Evolutionary conservation across 768 basidiomycete species (phyloP).

Genomic region (Tephrocybe sp.): DNA sequence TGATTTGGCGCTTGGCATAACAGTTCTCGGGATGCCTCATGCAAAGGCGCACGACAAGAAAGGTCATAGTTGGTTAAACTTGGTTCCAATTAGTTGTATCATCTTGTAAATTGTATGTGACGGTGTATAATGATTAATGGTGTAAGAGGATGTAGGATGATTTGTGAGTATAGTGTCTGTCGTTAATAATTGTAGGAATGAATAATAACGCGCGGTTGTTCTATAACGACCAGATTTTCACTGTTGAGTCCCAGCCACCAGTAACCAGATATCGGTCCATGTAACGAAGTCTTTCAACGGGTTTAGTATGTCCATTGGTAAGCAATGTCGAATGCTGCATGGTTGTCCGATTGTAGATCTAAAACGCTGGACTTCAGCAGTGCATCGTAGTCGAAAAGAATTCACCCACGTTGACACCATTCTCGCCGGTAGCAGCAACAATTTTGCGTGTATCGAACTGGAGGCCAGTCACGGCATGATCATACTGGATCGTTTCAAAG

Average conservation of each 20-base stretch:
- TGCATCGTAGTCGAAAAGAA: neutral
- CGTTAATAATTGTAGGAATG: conserved; percentile 1
- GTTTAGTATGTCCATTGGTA: conserved; percentile 92
- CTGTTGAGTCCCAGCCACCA: conserved; percentile 80
- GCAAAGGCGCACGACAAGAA: no score
- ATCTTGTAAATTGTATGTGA: conserved; percentile 6
- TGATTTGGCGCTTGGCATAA: no score
- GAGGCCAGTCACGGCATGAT: conserved; percentile 84
- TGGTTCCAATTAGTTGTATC: neutral
- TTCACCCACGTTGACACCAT: conserved; percentile 75
- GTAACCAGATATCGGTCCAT: conserved; percentile 95
- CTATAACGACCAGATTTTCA: conserved; percentile 95
- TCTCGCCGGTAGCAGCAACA: conserved; percentile 89
- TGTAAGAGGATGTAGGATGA: neutral
- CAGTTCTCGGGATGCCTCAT: no score
- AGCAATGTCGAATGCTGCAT: conserved; percentile 81
- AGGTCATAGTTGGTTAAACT: no score
- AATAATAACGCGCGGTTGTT: neutral
- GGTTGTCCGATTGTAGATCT: conserved; percentile 95
- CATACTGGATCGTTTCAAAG: conserved; percentile 87
- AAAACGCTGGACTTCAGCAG: conserved; percentile 3
- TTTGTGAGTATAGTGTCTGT: neutral
- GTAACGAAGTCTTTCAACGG: conserved; percentile 85
- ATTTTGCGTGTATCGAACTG: conserved; percentile 97
- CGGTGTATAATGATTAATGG: neutral